These are phyloP conservation scores for Flaveria linearis DNA, from an alignment of 129 eudicot genomes.

Conservation along the genomic window DNA sequence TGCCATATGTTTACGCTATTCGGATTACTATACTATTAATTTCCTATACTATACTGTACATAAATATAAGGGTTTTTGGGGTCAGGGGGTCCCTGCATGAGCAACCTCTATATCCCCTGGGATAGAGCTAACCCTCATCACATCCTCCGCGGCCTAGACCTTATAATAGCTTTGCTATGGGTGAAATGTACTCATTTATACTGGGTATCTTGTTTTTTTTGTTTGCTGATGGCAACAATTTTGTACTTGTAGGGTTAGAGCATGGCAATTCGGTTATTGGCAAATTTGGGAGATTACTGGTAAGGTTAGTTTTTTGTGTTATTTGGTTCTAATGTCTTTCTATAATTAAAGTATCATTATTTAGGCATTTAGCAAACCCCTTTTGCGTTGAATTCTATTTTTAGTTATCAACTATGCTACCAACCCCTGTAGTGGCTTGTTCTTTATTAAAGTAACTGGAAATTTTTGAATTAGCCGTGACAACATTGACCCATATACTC, in stretches of 20 bases:
- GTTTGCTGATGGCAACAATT: slow-evolving; percentile 32
- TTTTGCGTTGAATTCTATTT: background rate
- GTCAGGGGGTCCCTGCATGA: no score
- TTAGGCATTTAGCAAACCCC: slow-evolving; percentile 4
- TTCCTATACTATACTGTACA: no score
- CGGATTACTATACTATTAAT: no score
- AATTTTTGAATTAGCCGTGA: background rate
- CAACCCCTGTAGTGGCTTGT: background rate
- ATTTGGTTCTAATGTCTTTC: slow-evolving; percentile 9
- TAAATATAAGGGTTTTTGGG: no score
- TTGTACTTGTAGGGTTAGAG: slow-evolving; percentile 45
- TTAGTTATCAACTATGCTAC: background rate
- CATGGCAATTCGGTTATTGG: slow-evolving; percentile 43
- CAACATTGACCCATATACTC: background rate
- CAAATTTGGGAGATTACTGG: slow-evolving; percentile 84
- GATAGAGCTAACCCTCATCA: no score
- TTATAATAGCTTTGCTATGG: no score
- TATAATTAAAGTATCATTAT: slow-evolving; percentile 1
- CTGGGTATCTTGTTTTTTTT: background rate
- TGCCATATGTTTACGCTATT: no score
- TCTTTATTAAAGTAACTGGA: background rate
- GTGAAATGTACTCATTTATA: background rate
- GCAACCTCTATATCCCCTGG: no score
- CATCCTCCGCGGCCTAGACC: no score
- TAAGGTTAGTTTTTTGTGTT: slow-evolving; percentile 41